A percentile compares a stretch with the other conserved stretches of the same genome.
phyloP scores from a whole-genome alignment of 2,329 filamentous ascomycete species.

The Cladosporium austrohemisphaericum region DNA sequence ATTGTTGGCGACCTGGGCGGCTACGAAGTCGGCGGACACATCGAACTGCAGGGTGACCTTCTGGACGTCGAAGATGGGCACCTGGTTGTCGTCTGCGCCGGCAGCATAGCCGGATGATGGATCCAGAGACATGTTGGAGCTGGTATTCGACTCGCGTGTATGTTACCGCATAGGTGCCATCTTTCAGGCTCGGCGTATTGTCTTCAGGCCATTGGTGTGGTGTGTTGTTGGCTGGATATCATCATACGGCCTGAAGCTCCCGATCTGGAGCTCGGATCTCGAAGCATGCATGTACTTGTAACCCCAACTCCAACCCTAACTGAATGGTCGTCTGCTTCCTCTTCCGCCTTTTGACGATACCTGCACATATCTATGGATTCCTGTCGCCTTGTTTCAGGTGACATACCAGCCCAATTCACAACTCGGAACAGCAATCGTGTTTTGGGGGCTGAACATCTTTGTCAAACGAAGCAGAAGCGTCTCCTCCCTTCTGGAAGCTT shows the following conservation, averaged over 20 bases:
- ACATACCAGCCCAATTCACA: too few relatives aligned
- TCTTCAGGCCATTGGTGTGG: not conserved
- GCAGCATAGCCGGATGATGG: slow-evolving; percentile 28
- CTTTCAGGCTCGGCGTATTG: not conserved
- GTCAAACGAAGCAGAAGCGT: too few relatives aligned
- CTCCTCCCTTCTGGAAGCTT: slow-evolving; percentile 5
- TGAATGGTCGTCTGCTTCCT: too few relatives aligned
- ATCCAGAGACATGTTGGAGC: slow-evolving; percentile 23
- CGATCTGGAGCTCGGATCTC: not conserved
- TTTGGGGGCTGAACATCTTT: too few relatives aligned
- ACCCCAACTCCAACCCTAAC: not conserved
- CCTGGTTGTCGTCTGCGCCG: slow-evolving; percentile 21
- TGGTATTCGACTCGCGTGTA: not conserved
- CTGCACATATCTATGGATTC: too few relatives aligned
- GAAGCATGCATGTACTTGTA: not conserved
- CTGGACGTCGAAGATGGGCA: slow-evolving; percentile 94
- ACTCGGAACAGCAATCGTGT: too few relatives aligned
- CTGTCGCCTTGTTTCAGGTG: too few relatives aligned
- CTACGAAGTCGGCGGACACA: slow-evolving; percentile 91
- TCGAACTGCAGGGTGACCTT: slow-evolving; percentile 90
- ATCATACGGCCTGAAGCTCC: not conserved
- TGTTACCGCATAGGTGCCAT: not conserved
- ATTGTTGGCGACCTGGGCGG: slow-evolving; percentile 95
- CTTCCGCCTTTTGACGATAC: too few relatives aligned
- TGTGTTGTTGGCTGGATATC: not conserved